phyloP scores from a whole-genome alignment of 208 protist species.

The Balamuthia mandrillaris region DNA sequence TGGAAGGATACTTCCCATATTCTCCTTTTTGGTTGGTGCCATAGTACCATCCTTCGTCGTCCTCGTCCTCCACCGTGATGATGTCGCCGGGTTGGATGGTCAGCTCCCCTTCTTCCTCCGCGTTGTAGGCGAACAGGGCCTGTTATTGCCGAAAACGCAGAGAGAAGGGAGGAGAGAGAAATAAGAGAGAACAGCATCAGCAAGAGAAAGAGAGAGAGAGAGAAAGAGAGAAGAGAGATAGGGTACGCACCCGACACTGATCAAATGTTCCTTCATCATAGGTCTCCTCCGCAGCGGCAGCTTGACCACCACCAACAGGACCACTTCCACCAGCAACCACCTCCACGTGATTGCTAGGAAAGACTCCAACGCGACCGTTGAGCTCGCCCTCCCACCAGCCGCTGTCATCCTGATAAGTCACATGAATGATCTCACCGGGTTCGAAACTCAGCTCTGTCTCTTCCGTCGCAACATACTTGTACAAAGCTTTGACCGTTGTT shows the following conservation, averaged over 20 bases:
- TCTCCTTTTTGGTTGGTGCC: background rate
- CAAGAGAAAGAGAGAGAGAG: background rate
- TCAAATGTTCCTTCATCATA: too few relatives aligned
- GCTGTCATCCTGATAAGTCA: constrained; percentile 75
- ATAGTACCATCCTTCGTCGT: constrained; percentile 1
- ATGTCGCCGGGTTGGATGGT: background rate
- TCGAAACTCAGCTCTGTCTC: constrained; percentile 80
- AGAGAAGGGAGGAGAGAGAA: too few relatives aligned
- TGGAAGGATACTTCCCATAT: background rate
- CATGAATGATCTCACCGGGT: constrained; percentile 77
- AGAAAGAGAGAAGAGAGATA: background rate
- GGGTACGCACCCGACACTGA: background rate
- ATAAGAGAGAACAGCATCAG: background rate
- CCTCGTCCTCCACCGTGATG: constrained; percentile 1
- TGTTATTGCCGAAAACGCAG: too few relatives aligned
- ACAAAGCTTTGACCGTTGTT: constrained; percentile 57
- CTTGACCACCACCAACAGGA: background rate
- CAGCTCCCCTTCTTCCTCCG: background rate
- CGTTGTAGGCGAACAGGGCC: background rate
- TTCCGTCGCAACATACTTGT: constrained; percentile 70
- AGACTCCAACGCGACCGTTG: constrained; percentile 10
- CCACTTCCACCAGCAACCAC: background rate
- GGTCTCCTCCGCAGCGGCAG: too few relatives aligned
- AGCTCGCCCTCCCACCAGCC: constrained; percentile 84
- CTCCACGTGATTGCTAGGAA: constrained; percentile 29